These are phyloP conservation scores for Polyporus tsugae DNA, from an alignment of 1,284 basidiomycete species.

Conservation along the genomic window DNA sequence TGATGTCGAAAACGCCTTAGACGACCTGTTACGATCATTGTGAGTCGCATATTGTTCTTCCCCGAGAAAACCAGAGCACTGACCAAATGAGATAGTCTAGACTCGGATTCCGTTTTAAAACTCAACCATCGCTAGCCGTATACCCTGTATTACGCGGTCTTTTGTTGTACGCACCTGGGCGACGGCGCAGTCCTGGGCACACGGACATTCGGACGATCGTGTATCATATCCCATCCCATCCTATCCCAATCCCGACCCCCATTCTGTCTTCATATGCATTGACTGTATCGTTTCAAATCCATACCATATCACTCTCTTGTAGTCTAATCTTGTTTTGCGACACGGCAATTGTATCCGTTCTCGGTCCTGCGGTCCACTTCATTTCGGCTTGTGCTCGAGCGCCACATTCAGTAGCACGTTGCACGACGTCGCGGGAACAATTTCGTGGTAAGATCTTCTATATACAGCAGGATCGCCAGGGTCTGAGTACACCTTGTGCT, in stretches of 20 bases:
- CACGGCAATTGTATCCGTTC: neutral
- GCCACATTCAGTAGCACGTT: neutral
- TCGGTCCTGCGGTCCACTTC: neutral
- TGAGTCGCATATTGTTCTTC: constrained; percentile 5
- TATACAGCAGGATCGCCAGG: neutral
- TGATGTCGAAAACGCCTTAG: constrained; percentile 4
- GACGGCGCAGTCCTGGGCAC: constrained; percentile 3
- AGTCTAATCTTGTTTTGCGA: constrained; percentile 3
- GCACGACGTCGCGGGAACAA: neutral
- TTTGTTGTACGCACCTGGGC: constrained; percentile 11
- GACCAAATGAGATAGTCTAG: constrained; percentile 3
- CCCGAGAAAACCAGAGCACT: neutral
- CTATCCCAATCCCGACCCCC: neutral
- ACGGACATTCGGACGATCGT: constrained; percentile 10
- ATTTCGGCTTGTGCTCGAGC: neutral
- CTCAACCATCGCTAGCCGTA: neutral
- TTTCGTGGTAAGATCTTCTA: neutral
- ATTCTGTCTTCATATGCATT: constrained; percentile 13
- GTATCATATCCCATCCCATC: neutral
- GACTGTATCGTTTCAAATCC: constrained; percentile 14
- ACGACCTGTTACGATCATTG: constrained; percentile 11
- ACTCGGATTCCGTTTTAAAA: neutral
- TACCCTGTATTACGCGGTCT: constrained; percentile 10
- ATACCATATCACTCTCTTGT: constrained; percentile 4
- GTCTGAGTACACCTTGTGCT: constrained; percentile 11